Evolutionary conservation across 768 basidiomycete species (phyloP).

Genomic region (Suillus clintonianus): DNA sequence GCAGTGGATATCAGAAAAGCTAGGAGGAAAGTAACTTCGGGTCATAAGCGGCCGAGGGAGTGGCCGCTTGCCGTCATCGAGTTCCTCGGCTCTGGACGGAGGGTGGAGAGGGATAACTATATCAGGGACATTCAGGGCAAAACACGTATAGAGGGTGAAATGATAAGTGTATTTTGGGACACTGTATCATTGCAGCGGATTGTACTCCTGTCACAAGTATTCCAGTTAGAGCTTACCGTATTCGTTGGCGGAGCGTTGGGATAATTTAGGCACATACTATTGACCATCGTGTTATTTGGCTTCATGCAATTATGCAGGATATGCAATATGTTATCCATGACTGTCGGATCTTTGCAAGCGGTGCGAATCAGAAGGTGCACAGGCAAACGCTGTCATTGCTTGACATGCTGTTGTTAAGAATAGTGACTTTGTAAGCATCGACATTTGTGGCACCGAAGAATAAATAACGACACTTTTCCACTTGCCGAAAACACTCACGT

Average conservation of each 20-base stretch:
- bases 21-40: slow-evolving; percentile 23
- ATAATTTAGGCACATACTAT: background rate
- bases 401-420: background rate
- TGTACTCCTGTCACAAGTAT: slow-evolving; percentile 22
- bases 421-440: background rate
- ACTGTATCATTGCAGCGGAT: slow-evolving; percentile 14
- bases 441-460: background rate
- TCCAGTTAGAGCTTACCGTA: background rate
- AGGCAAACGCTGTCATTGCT: slow-evolving; percentile 4
- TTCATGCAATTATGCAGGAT: background rate
- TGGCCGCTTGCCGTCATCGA: background rate
- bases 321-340: background rate
- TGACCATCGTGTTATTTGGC: background rate
- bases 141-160: background rate
- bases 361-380: background rate
- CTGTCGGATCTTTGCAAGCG: background rate
- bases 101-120: slow-evolving; percentile 7
- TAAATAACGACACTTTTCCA: background rate
- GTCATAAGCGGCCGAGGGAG: background rate
- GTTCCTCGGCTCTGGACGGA: background rate
- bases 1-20: slow-evolving; percentile 30
- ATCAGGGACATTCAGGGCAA: slow-evolving; percentile 23
- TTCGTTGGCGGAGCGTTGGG: background rate
- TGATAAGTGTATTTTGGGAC: slow-evolving; percentile 16
- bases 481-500: background rate